Conservation (phyloP, 228 moss, liverwort and hornwort genomes). For the Sphagnum fallax region DNA sequence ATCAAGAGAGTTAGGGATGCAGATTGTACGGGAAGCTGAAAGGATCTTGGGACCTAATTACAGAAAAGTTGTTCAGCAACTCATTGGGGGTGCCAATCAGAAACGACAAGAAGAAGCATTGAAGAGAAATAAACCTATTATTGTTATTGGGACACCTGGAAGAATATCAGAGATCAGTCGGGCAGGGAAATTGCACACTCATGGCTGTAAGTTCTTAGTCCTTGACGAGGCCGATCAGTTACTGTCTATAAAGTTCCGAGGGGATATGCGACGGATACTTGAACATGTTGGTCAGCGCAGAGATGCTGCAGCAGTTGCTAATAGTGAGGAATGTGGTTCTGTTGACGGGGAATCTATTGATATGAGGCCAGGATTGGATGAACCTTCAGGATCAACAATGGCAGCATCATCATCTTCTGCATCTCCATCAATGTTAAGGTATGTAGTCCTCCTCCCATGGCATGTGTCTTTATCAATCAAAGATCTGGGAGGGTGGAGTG, state of each 20-base stretch:
- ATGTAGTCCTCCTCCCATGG: too few species aligned
- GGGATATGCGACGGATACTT: conserved; percentile 91
- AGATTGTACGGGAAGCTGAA: conserved; percentile 91
- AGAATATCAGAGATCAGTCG: conserved; percentile 94
- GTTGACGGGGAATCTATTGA: conserved; percentile 10
- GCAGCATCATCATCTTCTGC: conserved; percentile 1
- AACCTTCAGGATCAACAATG: background rate
- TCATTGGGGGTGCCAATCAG: conserved; percentile 96
- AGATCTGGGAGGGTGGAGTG: too few species aligned
- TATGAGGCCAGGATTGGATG: conserved; percentile 10
- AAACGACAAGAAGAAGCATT: conserved; percentile 87
- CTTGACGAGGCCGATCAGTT: conserved; percentile 94
- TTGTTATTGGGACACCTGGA: conserved; percentile 91
- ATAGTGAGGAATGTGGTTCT: background rate
- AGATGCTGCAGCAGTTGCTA: conserved; percentile 7
- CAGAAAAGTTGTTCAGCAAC: conserved; percentile 79
- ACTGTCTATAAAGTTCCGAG: conserved; percentile 86
- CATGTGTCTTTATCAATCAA: too few species aligned
- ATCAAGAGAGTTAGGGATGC: conserved; percentile 93
- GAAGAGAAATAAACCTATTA: conserved; percentile 81
- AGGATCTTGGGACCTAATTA: conserved; percentile 72
- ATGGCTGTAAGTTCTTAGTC: conserved; percentile 81
- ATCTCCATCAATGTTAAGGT: background rate
- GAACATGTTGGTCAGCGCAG: conserved; percentile 96
- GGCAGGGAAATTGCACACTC: conserved; percentile 91